Evolutionary conservation across 1,284 basidiomycete species (phyloP), one percentile per base, ranked within the genome.

Genomic region (Ceratobasidium sp.): DNA sequence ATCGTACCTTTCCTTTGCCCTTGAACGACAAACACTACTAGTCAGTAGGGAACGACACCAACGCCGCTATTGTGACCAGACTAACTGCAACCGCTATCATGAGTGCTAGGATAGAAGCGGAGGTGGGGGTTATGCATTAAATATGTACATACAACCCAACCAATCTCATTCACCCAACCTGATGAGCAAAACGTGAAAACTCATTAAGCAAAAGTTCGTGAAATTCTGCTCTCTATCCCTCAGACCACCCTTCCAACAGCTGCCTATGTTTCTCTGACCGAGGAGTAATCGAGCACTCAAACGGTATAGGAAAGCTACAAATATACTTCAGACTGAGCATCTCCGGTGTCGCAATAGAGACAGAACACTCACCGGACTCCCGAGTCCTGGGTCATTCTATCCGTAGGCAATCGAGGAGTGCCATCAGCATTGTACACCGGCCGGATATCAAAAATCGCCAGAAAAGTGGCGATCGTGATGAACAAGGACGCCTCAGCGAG

Each of bases 401-500:
- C 27, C 11, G 54, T 31, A 6, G 64, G 64, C 4, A 66, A n/a
- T n/a, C 51, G 24, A 8, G 78, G 71, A 9, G 71, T 69, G 0
- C 79, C 78, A 14, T 75, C 27, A 9, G 64, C 71, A 36, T 77
- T 78, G 45, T 44, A 5, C 9, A 73, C 56, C 29, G 63, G 45
- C 19, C 24, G 22, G 44, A 76, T 57, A 22, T 63, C 57, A 59
- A 80, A 80, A 22, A 75, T 76, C 78, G 77, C 78, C 2, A 78
- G 71, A 36, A 80, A 67, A 24, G 64, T 74, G 0, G 78, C 76
- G 0, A 75, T 29, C 44, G 76, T 78, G 60, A 80, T 77, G n/a
- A 69, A 66, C 2, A 80, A 45, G 2, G 74, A 77, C 27, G 77
- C 77, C 63, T 78, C 76, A 24, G 80, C 80, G 36, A 81, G 66